Evolutionary conservation across 805 yeast genomes (phyloP), one percentile per base, ranked within the genome.

Genomic region (Candida hungchunana): DNA sequence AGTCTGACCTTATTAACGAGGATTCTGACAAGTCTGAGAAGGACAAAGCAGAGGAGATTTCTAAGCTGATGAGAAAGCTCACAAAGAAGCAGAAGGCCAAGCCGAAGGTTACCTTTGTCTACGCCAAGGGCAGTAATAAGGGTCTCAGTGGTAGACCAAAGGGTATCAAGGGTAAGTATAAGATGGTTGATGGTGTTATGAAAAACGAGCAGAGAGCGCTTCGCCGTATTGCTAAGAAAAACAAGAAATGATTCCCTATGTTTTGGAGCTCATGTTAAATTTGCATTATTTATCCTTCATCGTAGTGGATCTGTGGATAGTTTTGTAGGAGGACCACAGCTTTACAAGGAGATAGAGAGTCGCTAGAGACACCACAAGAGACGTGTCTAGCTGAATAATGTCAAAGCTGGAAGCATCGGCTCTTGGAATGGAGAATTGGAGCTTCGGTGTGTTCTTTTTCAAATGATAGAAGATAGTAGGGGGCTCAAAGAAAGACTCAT

Each of bases 141-240:
- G 95, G 96, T 40, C 65, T 89, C 34, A 69, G 84, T 49, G 98
- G 98, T 37, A 82, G 99, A 68, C 99, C 99, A 27, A 82, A 77
- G 66, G 99, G 98, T 60, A 78, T 93, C 50, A 87, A 80, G 62
- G 99, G 99, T 65, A 88, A 86, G 60, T 93, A 93, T 69, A 93
- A 86, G 81, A 93, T 93, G 98, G 97, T 93, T 51, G 99, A 93
- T 64, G 97, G 97, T 71, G 85, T 81, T 15, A 70, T 87, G 82
- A 93, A 93, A 84, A 93, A 93, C 62, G 99, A 93, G 66, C 89
- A 83, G 71, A 73, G 98, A 49, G 96, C 97, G 11, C 69, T 90
- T 56, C 80, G 75, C 56, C 79, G 97, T 59, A 85, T 89, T 48
- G 83, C 87, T 18, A 93, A 89, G 73, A 87, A 85, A 68, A 71